Percentiles rank a stretch among this genome's conserved stretches.
Conservation (phyloP, 2,329 filamentous ascomycete species). For the Mollisia scopiformis region DNA sequence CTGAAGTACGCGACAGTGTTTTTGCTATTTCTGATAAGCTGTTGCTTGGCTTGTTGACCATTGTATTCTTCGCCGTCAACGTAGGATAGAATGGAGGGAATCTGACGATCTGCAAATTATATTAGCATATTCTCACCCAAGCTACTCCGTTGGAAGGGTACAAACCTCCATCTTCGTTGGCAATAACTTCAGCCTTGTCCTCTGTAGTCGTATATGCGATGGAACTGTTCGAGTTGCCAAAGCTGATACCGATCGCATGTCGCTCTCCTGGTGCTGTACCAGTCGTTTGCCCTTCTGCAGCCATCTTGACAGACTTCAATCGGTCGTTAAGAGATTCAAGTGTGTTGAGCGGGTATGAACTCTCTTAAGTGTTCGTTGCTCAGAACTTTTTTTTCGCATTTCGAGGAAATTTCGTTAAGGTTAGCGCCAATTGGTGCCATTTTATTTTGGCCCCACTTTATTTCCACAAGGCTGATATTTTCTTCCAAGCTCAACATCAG, state of each 20-base stretch:
- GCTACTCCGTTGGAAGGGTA: slow-evolving; percentile 17
- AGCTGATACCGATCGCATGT: slow-evolving; percentile 89
- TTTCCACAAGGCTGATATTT: slow-evolving; percentile 35
- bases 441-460: slow-evolving; percentile 20
- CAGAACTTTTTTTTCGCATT: slow-evolving; percentile 30
- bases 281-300: slow-evolving; percentile 30
- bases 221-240: slow-evolving; percentile 98
- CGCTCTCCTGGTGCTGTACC: slow-evolving; percentile 56
- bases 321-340: neutral
- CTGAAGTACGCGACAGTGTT: slow-evolving; percentile 97
- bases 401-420: slow-evolving; percentile 34
- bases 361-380: slow-evolving; percentile 13
- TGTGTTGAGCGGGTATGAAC: neutral
- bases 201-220: slow-evolving; percentile 93
- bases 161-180: slow-evolving; percentile 95
- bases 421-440: slow-evolving; percentile 29
- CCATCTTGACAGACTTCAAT: slow-evolving; percentile 29
- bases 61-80: slow-evolving; percentile 96
- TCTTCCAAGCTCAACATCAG: neutral
- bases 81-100: slow-evolving; percentile 92
- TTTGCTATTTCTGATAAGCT: slow-evolving; percentile 87
- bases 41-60: slow-evolving; percentile 90
- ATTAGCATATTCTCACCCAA: slow-evolving; percentile 10
- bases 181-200: slow-evolving; percentile 96
- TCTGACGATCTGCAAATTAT: slow-evolving; percentile 77